phyloP scores from a whole-genome alignment of 2,329 filamentous ascomycete genomes.

The Aspergillus luchuensis region DNA sequence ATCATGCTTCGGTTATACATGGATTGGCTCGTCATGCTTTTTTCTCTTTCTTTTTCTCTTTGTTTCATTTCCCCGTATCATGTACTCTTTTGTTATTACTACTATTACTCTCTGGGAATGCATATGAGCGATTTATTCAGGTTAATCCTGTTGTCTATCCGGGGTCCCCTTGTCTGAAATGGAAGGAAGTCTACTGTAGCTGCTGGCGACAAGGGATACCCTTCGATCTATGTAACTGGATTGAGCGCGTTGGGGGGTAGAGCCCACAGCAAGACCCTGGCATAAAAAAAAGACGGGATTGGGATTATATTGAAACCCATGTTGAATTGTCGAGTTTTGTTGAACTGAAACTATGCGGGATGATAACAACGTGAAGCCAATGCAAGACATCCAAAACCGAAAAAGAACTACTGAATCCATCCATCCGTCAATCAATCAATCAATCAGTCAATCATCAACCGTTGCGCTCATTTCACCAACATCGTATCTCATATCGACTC shows the following conservation, averaged over 20 bases:
- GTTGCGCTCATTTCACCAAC: slow-evolving; percentile 7
- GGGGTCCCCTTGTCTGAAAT: not conserved
- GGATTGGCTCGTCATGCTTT: slow-evolving; percentile 3
- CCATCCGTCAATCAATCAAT: not conserved
- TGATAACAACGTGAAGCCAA: not conserved
- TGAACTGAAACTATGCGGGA: not conserved
- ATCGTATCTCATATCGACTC: slow-evolving; percentile 11
- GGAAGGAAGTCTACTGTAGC: not conserved
- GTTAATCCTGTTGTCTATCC: not conserved
- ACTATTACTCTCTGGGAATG: slow-evolving; percentile 19
- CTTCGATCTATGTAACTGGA: not conserved
- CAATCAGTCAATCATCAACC: not conserved
- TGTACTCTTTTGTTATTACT: slow-evolving; percentile 10
- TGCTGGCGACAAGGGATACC: not conserved
- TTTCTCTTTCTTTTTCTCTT: not conserved
- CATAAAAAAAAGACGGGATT: not conserved
- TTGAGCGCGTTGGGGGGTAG: not conserved
- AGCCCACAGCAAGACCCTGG: not conserved
- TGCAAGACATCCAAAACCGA: not conserved
- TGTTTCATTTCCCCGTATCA: slow-evolving; percentile 6
- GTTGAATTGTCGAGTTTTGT: not conserved
- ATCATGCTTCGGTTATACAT: not conserved
- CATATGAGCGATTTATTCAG: slow-evolving; percentile 25
- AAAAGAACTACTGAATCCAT: not conserved
- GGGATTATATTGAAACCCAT: not conserved